A percentile compares a stretch with the other conserved stretches of the same genome.
These are phyloP conservation scores for Puccinellia tenuiflora DNA, from an alignment of 176 grass and related monocot genomes.

Conservation along the genomic window DNA sequence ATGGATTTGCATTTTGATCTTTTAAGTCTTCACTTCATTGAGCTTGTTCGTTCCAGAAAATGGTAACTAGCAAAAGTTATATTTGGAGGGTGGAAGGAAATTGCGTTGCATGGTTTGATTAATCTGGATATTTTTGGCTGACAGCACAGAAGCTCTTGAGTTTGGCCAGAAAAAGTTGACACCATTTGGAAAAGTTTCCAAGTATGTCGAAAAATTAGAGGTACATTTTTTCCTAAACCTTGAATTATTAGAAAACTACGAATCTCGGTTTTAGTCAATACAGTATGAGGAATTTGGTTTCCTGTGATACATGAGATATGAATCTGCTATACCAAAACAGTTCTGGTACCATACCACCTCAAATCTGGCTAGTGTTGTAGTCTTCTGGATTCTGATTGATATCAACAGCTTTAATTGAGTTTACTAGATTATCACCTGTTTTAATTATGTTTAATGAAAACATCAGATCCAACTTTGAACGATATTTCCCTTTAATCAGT, in stretches of 20 bases:
- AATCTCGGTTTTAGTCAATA: background rate
- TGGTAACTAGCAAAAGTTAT: slow-evolving; percentile 42
- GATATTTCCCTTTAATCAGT: background rate
- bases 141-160: slow-evolving; percentile 86
- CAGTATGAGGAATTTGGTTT: background rate
- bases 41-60: slow-evolving; percentile 67
- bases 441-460: background rate
- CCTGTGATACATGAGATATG: background rate
- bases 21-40: slow-evolving; percentile 91
- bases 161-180: slow-evolving; percentile 85
- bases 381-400: background rate
- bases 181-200: slow-evolving; percentile 62
- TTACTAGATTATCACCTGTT: background rate
- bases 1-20: slow-evolving; percentile 93
- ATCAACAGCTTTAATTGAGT: background rate
- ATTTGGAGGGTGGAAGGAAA: background rate
- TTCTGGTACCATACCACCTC: background rate
- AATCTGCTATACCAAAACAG: background rate
- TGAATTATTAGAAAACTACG: background rate
- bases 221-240: slow-evolving; percentile 37
- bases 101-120: slow-evolving; percentile 21
- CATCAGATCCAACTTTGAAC: background rate
- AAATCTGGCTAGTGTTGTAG: background rate
- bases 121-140: slow-evolving; percentile 42
- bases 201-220: slow-evolving; percentile 92